Evolutionary conservation across 2,329 filamentous ascomycete genomes (phyloP).

Genomic region (Cryoendolithus antarcticus): DNA sequence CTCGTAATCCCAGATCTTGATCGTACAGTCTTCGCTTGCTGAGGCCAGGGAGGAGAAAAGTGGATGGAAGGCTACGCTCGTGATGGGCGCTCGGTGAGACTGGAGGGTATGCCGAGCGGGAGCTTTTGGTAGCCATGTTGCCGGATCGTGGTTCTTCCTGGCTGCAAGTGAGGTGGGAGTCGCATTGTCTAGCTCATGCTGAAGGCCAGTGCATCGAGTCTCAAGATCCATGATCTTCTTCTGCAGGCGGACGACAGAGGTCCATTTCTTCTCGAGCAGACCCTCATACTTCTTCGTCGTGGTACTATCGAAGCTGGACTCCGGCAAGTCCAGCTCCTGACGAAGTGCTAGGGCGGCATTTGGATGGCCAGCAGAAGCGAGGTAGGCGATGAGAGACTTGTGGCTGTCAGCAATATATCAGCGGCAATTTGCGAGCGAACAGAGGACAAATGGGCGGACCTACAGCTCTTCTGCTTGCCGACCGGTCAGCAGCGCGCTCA

Average conservation of each 20-base stretch:
- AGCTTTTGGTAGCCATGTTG: slow-evolving; percentile 69
- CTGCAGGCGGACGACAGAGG: slow-evolving; percentile 82
- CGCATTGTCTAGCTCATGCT: slow-evolving; percentile 72
- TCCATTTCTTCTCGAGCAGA: slow-evolving; percentile 96
- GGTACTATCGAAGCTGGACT: slow-evolving; percentile 57
- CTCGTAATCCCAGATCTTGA: slow-evolving; percentile 98
- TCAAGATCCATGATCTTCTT: slow-evolving; percentile 98
- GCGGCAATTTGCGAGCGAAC: slow-evolving; percentile 9
- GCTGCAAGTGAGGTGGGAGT: slow-evolving; percentile 63
- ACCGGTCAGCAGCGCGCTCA: slow-evolving; percentile 64
- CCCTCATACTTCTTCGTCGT: slow-evolving; percentile 92
- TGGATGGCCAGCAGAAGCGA: slow-evolving; percentile 59
- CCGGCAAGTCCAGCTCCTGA: slow-evolving; percentile 61
- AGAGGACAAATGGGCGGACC: slow-evolving; percentile 26
- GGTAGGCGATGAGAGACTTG: slow-evolving; percentile 86
- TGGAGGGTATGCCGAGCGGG: slow-evolving; percentile 72
- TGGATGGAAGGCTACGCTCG: slow-evolving; percentile 83
- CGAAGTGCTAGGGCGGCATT: slow-evolving; percentile 60
- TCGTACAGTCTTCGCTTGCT: slow-evolving; percentile 81
- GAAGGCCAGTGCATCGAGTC: slow-evolving; percentile 56
- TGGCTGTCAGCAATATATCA: slow-evolving; percentile 47
- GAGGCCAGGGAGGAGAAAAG: slow-evolving; percentile 83
- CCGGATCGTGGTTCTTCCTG: slow-evolving; percentile 69
- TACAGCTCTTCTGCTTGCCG: slow-evolving; percentile 84
- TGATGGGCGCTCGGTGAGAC: slow-evolving; percentile 73